Base-by-base conservation (phyloP, 495 filamentous ascomycete species). In the Immersiella caudata region DNA sequence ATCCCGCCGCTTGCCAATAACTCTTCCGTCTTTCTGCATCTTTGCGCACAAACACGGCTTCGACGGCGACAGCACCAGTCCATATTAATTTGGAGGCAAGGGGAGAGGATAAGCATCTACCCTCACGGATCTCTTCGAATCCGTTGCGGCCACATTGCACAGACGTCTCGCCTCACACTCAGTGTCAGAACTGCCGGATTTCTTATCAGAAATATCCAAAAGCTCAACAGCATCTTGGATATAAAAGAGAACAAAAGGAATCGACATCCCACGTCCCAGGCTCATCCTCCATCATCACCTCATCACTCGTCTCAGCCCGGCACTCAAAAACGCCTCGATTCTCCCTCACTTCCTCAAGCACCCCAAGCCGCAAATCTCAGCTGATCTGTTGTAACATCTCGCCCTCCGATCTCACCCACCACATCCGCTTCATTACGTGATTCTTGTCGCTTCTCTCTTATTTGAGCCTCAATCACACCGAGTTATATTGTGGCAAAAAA, bases 141-240 rank as follows among this genome's bases (percentile, higher is more conserved):
- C 75, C 76, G 65, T 73, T 79, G 67, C 74, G 74, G 79, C 78
- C 80, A 82, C 80, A 80, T 80, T 77, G 78, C 69, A 73, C 60
- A 62, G 62, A 51, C 60, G 33, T 60, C 22, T 65, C 49, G 61
- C 67, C 71, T 60, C 66, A 67, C 62, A 67, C 25, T 27, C 22
- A 29, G 51, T 50, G n/a, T 63, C 52, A 18, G 49, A 65, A 27
- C n/a, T 40, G 57, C 29, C 51, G 35, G 24, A 25, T 16, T 29
- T 25, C 56, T 57, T 52, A 25, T 21, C 63, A 57, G 21, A 40
- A 35, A 11, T 22, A 20, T 27, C 46, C 49, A 11, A 27, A 8
- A 36, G 9, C 12, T n/a, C 52, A 52, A 11, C 12, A 21, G 24
- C 24, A 27, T 46, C 52, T 25, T 40, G 29, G 40, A 16, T 71